Conservation (phyloP, 345 rosid genomes). For the Corymbia maculata region DNA sequence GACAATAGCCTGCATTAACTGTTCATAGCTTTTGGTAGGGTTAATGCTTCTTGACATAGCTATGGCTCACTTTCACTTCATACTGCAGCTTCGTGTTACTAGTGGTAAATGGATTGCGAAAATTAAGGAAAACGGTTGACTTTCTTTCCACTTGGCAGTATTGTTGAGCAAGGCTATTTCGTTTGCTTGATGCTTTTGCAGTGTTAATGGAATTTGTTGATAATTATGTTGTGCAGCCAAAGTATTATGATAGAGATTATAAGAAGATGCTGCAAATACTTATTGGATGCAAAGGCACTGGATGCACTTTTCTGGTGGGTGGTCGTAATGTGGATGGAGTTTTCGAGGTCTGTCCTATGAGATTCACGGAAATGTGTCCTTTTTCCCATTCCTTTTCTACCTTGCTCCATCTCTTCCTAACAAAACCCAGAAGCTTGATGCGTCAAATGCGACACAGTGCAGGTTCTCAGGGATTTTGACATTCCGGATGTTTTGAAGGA, state of each 20-base stretch:
- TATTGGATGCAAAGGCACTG: conserved; percentile 54
- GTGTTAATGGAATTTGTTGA: neutral
- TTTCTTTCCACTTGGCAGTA: neutral
- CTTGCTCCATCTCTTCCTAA: neutral
- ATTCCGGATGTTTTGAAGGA: conserved; percentile 56
- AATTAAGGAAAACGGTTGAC: neutral
- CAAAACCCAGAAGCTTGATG: neutral
- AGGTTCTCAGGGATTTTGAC: conserved; percentile 79
- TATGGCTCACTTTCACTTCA: neutral
- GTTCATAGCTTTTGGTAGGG: neutral
- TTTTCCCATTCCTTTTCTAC: neutral
- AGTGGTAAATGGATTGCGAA: neutral
- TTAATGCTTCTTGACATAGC: neutral
- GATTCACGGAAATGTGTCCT: neutral
- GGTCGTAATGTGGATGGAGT: conserved; percentile 79
- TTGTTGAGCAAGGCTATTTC: neutral
- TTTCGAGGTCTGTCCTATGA: conserved; percentile 41
- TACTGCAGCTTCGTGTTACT: neutral
- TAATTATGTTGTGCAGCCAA: conserved; percentile 30
- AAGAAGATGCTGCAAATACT: conserved; percentile 69
- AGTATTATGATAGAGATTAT: conserved; percentile 63
- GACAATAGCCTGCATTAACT: neutral
- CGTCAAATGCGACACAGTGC: conserved; percentile 1
- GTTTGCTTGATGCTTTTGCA: neutral
- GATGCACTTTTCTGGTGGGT: conserved; percentile 80